Evolutionary conservation across 2,329 filamentous ascomycete species (phyloP).

Genomic region (Pestalotiopsis sp.): DNA sequence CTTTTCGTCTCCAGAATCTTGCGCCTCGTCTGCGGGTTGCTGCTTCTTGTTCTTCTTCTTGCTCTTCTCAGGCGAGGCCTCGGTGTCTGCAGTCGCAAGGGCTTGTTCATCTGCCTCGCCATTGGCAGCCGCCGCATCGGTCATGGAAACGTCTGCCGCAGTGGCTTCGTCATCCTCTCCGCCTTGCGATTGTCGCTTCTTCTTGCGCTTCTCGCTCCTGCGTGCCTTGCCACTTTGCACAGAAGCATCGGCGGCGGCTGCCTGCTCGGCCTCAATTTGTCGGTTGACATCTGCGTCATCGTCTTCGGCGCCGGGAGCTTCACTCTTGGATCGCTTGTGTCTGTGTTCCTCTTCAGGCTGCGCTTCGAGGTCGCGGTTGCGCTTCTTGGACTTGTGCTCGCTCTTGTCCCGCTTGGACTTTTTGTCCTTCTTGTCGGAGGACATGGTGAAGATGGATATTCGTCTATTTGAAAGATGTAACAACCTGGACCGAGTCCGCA

Average conservation of each 20-base stretch:
- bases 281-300: background rate
- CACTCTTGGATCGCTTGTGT: conserved; percentile 52
- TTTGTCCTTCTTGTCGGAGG: conserved; percentile 20
- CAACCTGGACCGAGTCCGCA: background rate
- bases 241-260: conserved; percentile 13
- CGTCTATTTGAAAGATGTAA: background rate
- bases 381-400: conserved; percentile 25
- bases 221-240: conserved; percentile 40
- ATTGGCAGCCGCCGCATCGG: conserved; percentile 17
- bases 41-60: conserved; percentile 28
- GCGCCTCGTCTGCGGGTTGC: background rate
- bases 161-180: conserved; percentile 15
- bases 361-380: conserved; percentile 27
- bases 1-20: background rate
- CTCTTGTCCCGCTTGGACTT: conserved; percentile 23
- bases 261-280: background rate
- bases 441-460: background rate
- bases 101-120: conserved; percentile 18
- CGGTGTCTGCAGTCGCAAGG: background rate
- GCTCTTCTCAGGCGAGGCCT: conserved; percentile 24
- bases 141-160: conserved; percentile 1
- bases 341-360: conserved; percentile 40
- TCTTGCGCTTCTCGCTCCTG: conserved; percentile 45
- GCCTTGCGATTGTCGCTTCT: conserved; percentile 27
- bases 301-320: conserved; percentile 5